Evolutionary conservation across 306 rosid species (phyloP).

Genomic region (Chamaecrista fasciculata): DNA sequence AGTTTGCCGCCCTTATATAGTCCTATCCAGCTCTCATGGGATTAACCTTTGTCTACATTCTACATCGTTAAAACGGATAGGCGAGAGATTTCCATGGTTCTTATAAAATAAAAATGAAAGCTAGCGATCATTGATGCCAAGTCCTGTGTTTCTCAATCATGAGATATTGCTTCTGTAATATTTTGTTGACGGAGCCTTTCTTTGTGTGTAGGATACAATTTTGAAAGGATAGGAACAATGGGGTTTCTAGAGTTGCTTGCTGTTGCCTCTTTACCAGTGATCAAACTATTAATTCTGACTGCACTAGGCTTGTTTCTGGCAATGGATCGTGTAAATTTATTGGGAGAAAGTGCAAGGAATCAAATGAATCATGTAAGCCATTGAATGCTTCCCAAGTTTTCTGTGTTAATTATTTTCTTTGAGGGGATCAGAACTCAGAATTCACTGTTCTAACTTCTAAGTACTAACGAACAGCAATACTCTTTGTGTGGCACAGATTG

Average conservation of each 20-base stretch:
- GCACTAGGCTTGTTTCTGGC: constrained; percentile 45
- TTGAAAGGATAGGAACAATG: constrained; percentile 34
- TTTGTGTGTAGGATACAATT: constrained; percentile 23
- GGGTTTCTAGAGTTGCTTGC: constrained; percentile 37
- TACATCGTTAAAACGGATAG: no score
- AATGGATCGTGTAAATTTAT: constrained; percentile 34
- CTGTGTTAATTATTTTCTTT: neutral
- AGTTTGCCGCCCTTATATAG: no score
- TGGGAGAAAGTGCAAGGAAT: constrained; percentile 48
- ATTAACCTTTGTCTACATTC: no score
- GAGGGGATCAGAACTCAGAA: neutral
- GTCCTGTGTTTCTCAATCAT: neutral
- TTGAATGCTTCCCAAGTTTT: neutral
- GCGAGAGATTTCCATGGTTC: no score
- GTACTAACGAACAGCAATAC: neutral
- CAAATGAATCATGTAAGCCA: constrained; percentile 45
- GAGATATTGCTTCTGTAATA: neutral
- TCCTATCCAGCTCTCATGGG: no score
- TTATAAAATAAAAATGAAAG: no score
- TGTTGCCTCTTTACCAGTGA: constrained; percentile 47
- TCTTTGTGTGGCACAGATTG: constrained; percentile 35
- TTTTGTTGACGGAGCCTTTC: neutral
- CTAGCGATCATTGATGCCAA: neutral
- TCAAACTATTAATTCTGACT: constrained; percentile 42
- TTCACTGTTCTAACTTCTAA: no score